Base-by-base conservation (phyloP, 148 eudicot species). In the Selenicereus undatus region DNA sequence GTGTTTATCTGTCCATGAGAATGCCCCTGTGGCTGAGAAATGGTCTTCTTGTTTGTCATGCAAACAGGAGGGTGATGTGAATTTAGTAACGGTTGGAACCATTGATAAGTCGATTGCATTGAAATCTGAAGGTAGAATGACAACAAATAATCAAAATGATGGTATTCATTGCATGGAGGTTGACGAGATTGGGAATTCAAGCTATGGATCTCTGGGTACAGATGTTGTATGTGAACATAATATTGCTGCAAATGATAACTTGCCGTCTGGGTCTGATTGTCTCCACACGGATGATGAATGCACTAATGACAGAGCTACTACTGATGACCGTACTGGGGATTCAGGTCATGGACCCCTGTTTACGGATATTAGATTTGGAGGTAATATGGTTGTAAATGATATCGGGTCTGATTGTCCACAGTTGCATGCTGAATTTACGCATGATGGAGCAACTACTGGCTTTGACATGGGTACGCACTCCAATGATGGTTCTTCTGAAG, bases 321-420 rank as follows among this genome's bases (percentile, higher is more conserved):
- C 71, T 66, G 70, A 82, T 77, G 75, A 79, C 73, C 80, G 76
- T 51, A 52, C 51, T 58, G 65, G 20, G 50, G 80, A 76, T 56
- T 75, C n/a, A 21, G 82, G 86, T 71, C 73, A 56, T 64, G 84
- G 39, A 42, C 72, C 73, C 27, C 65, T 74, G 50, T 77, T 66
- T 82, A 71, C 76, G 22, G 86, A 86, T 72, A 60, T 71, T 81
- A 84, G 80, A 75, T 60, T 69, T 74, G 82, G 83, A 52, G 74
- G 39, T 73, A 27, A 78, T 74, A 62, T 66, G 58, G 74, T 76
- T 60, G 76, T 21, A 27, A 81, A 83, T 39, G 86, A 75, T 78
- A 85, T 50, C 70, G 24, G 71, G 50, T 75, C 83, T 51, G 79
- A 81, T 73, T 74, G 36, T 66, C 74, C 36, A 30, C 42, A 79